A percentile compares a stretch with the other conserved stretches of the same genome.
phyloP scores from a whole-genome alignment of 306 rosid genomes.

The Cicer chorassanicum region DNA sequence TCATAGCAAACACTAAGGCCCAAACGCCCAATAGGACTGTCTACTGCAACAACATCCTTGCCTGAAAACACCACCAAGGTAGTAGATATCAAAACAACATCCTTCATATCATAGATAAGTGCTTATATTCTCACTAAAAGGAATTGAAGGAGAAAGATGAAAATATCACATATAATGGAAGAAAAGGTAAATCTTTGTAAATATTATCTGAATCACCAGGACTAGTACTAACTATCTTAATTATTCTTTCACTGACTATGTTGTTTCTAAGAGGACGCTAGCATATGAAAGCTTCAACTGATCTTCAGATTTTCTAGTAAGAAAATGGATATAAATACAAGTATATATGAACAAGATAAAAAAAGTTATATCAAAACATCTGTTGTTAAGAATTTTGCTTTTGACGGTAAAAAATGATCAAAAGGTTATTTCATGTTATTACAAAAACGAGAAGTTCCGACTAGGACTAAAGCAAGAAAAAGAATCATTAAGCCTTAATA shows the following conservation, averaged over 20 bases:
- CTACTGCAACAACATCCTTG: constrained; percentile 74
- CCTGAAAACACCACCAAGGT: constrained; percentile 59
- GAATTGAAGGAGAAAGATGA: constrained; percentile 16
- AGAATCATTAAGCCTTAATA: constrained; percentile 18
- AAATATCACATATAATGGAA: background rate
- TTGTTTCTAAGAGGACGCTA: background rate
- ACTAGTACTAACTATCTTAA: background rate
- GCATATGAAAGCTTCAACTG: background rate
- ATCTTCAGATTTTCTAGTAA: constrained; percentile 14
- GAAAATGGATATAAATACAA: background rate
- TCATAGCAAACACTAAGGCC: constrained; percentile 96
- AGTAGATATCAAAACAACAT: constrained; percentile 25
- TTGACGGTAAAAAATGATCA: background rate
- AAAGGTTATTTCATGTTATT: constrained; percentile 16
- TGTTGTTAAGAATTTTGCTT: background rate
- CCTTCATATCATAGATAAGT: constrained; percentile 24
- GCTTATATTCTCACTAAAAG: constrained; percentile 23
- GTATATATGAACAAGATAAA: background rate
- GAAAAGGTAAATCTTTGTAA: constrained; percentile 16
- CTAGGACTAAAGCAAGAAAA: constrained; percentile 21
- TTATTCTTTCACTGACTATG: constrained; percentile 20
- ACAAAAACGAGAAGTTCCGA: background rate
- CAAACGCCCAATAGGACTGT: constrained; percentile 88
- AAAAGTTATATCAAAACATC: constrained; percentile 11
- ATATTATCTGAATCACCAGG: constrained; percentile 9